These are phyloP conservation scores for Zopfochytrium polystomum DNA, from an alignment of 371 early-diverging fungal genomes.

Conservation along the genomic window DNA sequence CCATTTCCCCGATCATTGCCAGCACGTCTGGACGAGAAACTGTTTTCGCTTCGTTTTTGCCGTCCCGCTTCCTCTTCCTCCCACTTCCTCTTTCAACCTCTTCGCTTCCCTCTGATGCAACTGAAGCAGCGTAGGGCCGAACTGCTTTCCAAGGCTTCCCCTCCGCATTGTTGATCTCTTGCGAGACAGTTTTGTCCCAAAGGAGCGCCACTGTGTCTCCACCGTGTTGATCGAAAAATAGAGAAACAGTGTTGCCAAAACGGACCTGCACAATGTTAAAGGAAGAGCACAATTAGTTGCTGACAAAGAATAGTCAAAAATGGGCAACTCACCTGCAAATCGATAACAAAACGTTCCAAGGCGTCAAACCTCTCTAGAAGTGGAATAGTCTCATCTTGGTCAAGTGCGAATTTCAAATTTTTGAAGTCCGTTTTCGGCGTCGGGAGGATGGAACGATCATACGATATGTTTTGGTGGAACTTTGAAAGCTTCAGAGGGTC, in stretches of 20 bases:
- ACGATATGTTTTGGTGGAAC: constrained; percentile 37
- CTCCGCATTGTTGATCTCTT: too few species aligned
- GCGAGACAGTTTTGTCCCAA: constrained; percentile 49
- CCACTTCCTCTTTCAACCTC: constrained; percentile 1
- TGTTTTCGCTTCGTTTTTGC: constrained; percentile 48
- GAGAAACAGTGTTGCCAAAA: constrained; percentile 43
- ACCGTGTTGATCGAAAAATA: constrained; percentile 76
- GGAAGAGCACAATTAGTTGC: background rate
- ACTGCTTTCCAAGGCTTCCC: constrained; percentile 63
- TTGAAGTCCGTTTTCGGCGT: constrained; percentile 26
- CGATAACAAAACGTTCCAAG: constrained; percentile 55
- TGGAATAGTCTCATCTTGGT: constrained; percentile 38
- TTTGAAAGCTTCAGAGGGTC: constrained; percentile 27
- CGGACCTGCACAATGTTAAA: constrained; percentile 15
- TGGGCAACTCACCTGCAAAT: constrained; percentile 56
- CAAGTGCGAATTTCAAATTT: constrained; percentile 31
- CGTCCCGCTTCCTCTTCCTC: constrained; percentile 31
- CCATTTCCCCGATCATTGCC: constrained; percentile 69
- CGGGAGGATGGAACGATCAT: constrained; percentile 15
- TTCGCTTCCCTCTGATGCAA: background rate
- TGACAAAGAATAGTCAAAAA: constrained; percentile 3
- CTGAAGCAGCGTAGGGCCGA: constrained; percentile 43
- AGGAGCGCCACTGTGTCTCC: constrained; percentile 72
- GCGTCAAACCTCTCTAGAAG: constrained; percentile 60
- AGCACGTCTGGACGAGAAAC: constrained; percentile 61